Base-by-base conservation (phyloP, 2,329 filamentous ascomycete genomes). In the Neocatenulostroma microsporum region DNA sequence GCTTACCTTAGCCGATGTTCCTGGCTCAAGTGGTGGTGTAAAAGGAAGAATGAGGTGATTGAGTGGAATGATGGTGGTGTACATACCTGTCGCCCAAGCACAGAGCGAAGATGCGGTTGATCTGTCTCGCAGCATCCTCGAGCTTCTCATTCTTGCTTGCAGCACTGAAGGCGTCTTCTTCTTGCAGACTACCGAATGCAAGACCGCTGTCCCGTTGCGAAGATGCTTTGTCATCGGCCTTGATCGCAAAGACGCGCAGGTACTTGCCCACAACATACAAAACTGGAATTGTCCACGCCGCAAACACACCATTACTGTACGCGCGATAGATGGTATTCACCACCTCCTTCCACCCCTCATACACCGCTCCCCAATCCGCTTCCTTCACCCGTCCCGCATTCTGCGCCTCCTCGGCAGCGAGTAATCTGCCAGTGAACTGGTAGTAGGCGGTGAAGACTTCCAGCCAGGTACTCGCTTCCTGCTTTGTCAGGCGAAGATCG, bases 231-330 rank as follows among this genome's bases (percentile, higher is more conserved):
- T 80, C 76, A 58, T 98, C 91, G 38, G 91, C 88, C 55, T 82
- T 85, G 59, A 95, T 91, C 31, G 91, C 91, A 62, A 94, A 93
- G 28, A 82, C 67, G 41, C 91, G 74, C 41, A 98, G 63, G 57
- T 93, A 87, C 62, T 86, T 94, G 37, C 87, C 88, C 17, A 82
- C 80, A 35, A 83, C 74, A 56, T 96, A 96, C 25, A 98, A 70
- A 55, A 84, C 88, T 3, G 91, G 88, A 34, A 98, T 78, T 0
- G 87, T 91, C 89, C 91, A 98, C 21, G 86, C 81, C 47, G 85
- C 80, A 51, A 96, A 85, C 3, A 76, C 73, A 37, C 72, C 69
- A 47, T 74, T 81, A 23, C 79, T 81, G 58, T 95, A 95, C 21
- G 86, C 87, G 48, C 86, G 77, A 40, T 88, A 80, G 25, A 96